These are phyloP conservation scores for Haematococcus sp. DNA, from an alignment of 139 green algal genomes.

Conservation along the genomic window DNA sequence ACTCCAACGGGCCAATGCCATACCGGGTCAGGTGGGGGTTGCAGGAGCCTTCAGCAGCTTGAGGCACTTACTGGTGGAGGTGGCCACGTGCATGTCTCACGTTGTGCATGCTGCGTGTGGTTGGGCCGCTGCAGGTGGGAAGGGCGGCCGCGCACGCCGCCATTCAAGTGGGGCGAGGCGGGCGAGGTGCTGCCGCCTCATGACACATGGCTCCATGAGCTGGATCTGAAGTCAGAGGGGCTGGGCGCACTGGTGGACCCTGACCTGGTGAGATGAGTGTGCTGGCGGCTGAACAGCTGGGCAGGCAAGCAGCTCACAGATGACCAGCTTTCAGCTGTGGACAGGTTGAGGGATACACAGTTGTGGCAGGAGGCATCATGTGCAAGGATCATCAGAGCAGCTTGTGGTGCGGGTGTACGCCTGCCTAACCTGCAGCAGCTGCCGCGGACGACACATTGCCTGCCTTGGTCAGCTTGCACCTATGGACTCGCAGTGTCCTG, in stretches of 20 bases:
- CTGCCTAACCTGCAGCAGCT: too few relatives aligned
- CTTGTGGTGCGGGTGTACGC: too few relatives aligned
- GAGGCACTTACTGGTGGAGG: background rate
- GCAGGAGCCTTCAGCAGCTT: background rate
- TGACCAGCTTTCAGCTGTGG: too few relatives aligned
- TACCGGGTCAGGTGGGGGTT: conserved; percentile 49
- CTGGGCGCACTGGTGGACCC: conserved; percentile 47
- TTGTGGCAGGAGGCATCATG: too few relatives aligned
- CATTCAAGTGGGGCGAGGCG: conserved; percentile 64
- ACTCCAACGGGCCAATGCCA: conserved; percentile 56
- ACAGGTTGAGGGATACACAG: too few relatives aligned
- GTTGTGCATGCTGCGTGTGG: too few relatives aligned
- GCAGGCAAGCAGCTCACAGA: conserved; percentile 10
- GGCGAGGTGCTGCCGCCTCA: conserved; percentile 54
- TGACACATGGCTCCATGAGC: conserved; percentile 63
- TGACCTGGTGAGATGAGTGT: conserved; percentile 33
- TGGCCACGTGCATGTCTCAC: too few relatives aligned
- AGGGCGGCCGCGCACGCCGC: conserved; percentile 61
- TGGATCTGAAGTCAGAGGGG: conserved; percentile 59
- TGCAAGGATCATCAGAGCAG: too few relatives aligned
- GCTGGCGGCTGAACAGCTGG: background rate
- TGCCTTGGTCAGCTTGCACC: too few relatives aligned
- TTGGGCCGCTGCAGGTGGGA: conserved; percentile 78
- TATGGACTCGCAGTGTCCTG: too few relatives aligned
- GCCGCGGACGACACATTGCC: too few relatives aligned